Conservation (phyloP, 768 basidiomycete genomes). For the Mycena alexandri region DNA sequence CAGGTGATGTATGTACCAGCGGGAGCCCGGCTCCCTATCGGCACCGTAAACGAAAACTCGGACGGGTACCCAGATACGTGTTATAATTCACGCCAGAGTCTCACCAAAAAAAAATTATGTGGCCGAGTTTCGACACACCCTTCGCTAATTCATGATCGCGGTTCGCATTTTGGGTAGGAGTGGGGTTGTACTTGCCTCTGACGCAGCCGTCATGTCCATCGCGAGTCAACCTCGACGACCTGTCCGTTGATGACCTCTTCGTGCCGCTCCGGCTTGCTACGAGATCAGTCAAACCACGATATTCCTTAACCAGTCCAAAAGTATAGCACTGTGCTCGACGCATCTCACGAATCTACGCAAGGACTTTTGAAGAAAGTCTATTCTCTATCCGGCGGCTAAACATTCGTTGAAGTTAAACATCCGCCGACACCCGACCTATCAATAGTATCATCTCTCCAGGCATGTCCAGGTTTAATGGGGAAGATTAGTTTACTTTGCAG, state of each 20-base stretch:
- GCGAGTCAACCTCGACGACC: slow-evolving; percentile 8
- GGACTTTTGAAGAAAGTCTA: too few relatives aligned
- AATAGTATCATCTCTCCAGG: slow-evolving; percentile 10
- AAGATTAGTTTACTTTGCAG: too few relatives aligned
- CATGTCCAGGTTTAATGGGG: too few relatives aligned
- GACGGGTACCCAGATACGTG: slow-evolving; percentile 16
- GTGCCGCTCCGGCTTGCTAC: background rate
- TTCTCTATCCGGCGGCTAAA: too few relatives aligned
- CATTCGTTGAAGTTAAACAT: slow-evolving; percentile 16
- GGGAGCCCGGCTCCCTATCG: background rate
- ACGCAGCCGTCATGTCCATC: slow-evolving; percentile 17
- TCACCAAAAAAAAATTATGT: too few relatives aligned
- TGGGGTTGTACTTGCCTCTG: slow-evolving; percentile 2
- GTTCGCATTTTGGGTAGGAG: slow-evolving; percentile 10
- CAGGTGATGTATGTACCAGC: slow-evolving; percentile 26
- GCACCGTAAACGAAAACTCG: slow-evolving; percentile 3
- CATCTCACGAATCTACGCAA: background rate
- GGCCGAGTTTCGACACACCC: background rate
- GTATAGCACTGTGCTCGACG: slow-evolving; percentile 19
- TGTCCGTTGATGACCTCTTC: too few relatives aligned
- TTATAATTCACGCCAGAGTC: too few relatives aligned
- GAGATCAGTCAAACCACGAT: slow-evolving; percentile 13
- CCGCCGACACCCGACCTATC: slow-evolving; percentile 15
- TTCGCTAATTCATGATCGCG: slow-evolving; percentile 20
- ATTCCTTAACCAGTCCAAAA: slow-evolving; percentile 21